phyloP scores from a whole-genome alignment of 2,329 filamentous ascomycete species.

The Bisporella sp. region DNA sequence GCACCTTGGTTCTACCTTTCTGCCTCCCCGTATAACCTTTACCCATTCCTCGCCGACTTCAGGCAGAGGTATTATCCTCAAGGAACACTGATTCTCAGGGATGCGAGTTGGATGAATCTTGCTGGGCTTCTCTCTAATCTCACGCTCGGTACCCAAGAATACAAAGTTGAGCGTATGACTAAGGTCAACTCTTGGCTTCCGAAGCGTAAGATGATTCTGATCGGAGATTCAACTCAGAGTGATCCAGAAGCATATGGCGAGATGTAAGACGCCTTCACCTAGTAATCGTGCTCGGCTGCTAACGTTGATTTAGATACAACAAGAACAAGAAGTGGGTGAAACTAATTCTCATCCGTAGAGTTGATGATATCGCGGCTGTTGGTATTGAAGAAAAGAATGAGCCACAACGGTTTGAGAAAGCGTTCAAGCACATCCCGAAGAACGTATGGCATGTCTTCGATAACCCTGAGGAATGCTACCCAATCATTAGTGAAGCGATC shows the following conservation, averaged over 20 bases:
- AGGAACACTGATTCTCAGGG: constrained; percentile 77
- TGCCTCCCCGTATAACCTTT: constrained; percentile 90
- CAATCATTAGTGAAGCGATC: constrained; percentile 29
- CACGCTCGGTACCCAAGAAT: constrained; percentile 73
- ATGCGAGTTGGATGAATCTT: constrained; percentile 80
- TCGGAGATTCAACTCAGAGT: constrained; percentile 87
- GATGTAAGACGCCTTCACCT: constrained; percentile 42
- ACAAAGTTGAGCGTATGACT: constrained; percentile 75
- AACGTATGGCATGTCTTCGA: constrained; percentile 78
- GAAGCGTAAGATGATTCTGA: constrained; percentile 67
- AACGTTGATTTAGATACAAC: constrained; percentile 41
- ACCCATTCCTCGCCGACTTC: constrained; percentile 77
- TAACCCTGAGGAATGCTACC: constrained; percentile 59
- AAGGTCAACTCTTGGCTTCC: constrained; percentile 78
- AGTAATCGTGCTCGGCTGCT: constrained; percentile 2
- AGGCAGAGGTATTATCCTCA: constrained; percentile 62
- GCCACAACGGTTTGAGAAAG: constrained; percentile 69
- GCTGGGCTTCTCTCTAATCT: constrained; percentile 72
- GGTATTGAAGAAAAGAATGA: constrained; percentile 70
- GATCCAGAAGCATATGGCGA: constrained; percentile 89
- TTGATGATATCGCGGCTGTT: constrained; percentile 62
- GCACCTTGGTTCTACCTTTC: constrained; percentile 91
- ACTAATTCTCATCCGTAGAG: constrained; percentile 80
- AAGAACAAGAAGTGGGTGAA: constrained; percentile 69
- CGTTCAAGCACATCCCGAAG: constrained; percentile 68